A percentile compares a stretch with the other conserved stretches of the same genome.
Evolutionary conservation across 345 rosid genomes (phyloP).

Genomic region (Euphorbia tirucalli): DNA sequence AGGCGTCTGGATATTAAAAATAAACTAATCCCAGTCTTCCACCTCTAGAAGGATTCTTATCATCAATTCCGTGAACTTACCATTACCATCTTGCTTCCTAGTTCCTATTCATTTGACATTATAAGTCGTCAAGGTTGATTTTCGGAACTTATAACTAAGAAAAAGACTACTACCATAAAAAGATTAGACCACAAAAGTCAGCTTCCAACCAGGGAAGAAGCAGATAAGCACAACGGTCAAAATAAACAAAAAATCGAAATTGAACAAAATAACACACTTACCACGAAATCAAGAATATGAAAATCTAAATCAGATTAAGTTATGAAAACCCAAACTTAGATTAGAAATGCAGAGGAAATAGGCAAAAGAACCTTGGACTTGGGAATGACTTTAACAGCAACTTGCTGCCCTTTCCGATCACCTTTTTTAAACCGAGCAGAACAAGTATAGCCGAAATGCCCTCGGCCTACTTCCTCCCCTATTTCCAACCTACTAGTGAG

Average conservation of each 20-base stretch:
- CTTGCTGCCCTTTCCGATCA: slow-evolving; percentile 73
- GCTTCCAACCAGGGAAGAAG: neutral
- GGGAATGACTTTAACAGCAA: slow-evolving; percentile 93
- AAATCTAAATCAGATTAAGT: slow-evolving; percentile 5
- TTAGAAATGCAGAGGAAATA: neutral
- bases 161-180: neutral
- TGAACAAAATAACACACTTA: neutral
- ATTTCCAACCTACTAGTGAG: slow-evolving; percentile 58
- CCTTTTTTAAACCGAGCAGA: slow-evolving; percentile 91
- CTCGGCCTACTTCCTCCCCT: slow-evolving; percentile 91
- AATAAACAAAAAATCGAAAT: neutral
- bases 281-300: neutral
- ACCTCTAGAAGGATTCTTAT: slow-evolving; percentile 22
- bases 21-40: slow-evolving; percentile 11
- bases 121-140: neutral
- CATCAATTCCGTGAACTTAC: slow-evolving; percentile 2
- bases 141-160: no score
- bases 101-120: slow-evolving; percentile 11
- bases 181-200: neutral
- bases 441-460: slow-evolving; percentile 97
- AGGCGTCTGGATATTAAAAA: neutral
- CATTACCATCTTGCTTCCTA: slow-evolving; percentile 4
- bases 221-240: neutral
- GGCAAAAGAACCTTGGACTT: slow-evolving; percentile 67
- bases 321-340: neutral